Percentiles rank a stretch among this genome's conserved stretches.
Evolutionary conservation across 1,139 yeast genomes (phyloP).

Genomic region (Arxiozyma bovina): DNA sequence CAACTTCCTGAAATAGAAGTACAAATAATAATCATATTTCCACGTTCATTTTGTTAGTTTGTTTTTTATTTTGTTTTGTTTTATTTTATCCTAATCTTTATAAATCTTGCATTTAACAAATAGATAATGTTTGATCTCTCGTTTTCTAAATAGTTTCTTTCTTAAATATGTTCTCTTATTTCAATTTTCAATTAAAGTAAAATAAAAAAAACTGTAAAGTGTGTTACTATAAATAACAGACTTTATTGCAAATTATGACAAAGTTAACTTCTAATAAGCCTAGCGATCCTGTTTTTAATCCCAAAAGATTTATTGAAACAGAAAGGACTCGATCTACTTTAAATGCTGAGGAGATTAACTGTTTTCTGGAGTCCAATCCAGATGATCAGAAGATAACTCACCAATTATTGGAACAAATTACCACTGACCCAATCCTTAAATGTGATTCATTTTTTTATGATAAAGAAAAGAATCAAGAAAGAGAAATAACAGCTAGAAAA

Average conservation of each 20-base stretch:
- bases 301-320: slow-evolving; percentile 32
- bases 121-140: no score
- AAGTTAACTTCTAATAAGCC: slow-evolving; percentile 20
- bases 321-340: slow-evolving; percentile 44
- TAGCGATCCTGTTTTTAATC: slow-evolving; percentile 20
- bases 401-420: slow-evolving; percentile 38
- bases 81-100: no score
- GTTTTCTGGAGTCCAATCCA: slow-evolving; percentile 49
- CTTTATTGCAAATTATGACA: slow-evolving; percentile 17
- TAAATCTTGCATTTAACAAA: no score
- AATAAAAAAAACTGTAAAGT: no score
- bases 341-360: slow-evolving; percentile 41
- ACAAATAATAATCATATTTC: no score
- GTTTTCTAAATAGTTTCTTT: no score
- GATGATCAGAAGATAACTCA: slow-evolving; percentile 42
- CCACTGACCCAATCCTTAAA: slow-evolving; percentile 48
- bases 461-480: slow-evolving; percentile 39
- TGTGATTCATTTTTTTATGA: slow-evolving; percentile 46
- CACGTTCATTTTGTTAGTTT: no score
- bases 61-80: no score
- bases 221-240: no score
- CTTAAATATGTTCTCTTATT: no score
- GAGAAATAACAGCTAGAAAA: slow-evolving; percentile 46
- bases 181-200: no score
- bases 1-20: no score